Base-by-base conservation (phyloP, 192 early-diverging fungal species). In the Mortierella claussenii region DNA sequence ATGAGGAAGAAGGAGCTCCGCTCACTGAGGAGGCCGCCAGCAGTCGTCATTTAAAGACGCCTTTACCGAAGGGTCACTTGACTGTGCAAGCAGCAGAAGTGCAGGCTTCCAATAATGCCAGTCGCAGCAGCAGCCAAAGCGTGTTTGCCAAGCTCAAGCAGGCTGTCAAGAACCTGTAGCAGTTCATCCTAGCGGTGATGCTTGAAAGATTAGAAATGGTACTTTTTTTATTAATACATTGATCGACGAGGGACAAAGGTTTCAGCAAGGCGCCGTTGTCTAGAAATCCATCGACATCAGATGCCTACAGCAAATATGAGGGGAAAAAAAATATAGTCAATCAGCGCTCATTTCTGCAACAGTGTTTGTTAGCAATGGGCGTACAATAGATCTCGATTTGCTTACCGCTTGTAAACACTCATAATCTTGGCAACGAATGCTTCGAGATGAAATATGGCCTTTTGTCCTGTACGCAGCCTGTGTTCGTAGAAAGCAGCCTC, bases 371-470 rank as follows among this genome's bases (percentile, higher is more conserved):
- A n/a, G n/a, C n/a, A n/a, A n/a, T n/a, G n/a, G n/a, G n/a, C n/a
- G n/a, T n/a, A n/a, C n/a, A n/a, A n/a, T n/a, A n/a, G n/a, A n/a
- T n/a, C n/a, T n/a, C n/a, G n/a, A n/a, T 37, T 37, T 30, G 9
- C 30, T 45, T 91, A 93, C 82, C 88, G 81, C 79, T 94, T 95
- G 83, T 97, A 98, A 10, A 93, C 68, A 37, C 90, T 89, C 96
- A 99, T 98, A 54, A 97, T 87, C 68, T 90, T 90, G 37, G 93
- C 94, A 27, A 93, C 89, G 81, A 95, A 99, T 0, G 95, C 94
- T 71, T 99, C 97, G 28, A 99, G 82, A 71, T 99, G 96, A 62
- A 98, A 94, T 23, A 99, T 96, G 2, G 89, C 87, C 83, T 99
- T 99, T 58, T 87, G 90, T 2, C 97, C 97, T 15, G 86, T 75